Evolutionary conservation across 768 basidiomycete genomes (phyloP).

Genomic region (Cystobasidium tubakii): DNA sequence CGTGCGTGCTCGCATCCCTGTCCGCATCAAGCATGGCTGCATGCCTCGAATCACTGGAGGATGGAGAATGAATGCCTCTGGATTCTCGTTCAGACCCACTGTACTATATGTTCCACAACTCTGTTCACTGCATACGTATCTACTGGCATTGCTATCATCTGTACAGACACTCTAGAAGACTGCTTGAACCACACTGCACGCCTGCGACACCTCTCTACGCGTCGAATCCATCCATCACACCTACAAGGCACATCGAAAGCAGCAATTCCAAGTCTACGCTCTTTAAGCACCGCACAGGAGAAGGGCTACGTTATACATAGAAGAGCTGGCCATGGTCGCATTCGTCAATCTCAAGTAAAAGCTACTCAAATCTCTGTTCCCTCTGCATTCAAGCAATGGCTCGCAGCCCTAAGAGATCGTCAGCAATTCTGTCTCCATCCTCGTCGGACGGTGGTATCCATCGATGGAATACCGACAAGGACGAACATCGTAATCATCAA

Average conservation of each 20-base stretch:
- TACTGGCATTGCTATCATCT: too few species aligned
- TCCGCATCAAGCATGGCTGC: conserved; percentile 2
- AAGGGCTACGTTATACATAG: not conserved
- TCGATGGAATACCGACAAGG: not conserved
- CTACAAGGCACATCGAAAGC: not conserved
- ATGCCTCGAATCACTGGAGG: not conserved
- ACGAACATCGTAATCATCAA: not conserved
- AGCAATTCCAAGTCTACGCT: not conserved
- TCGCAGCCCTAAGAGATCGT: not conserved
- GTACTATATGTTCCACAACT: too few species aligned
- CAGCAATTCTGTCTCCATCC: not conserved
- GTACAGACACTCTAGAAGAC: not conserved
- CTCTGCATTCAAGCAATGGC: not conserved
- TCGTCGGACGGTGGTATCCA: not conserved
- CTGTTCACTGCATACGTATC: not conserved
- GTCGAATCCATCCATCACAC: too few species aligned
- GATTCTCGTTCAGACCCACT: not conserved
- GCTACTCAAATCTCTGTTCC: not conserved
- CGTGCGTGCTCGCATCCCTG: not conserved
- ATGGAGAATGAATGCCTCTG: conserved; percentile 1
- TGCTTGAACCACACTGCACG: too few species aligned
- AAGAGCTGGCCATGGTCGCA: not conserved
- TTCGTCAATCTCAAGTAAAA: not conserved
- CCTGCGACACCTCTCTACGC: not conserved
- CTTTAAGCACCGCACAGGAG: not conserved